Evolutionary conservation across 1,139 yeast species (phyloP), one percentile per base, ranked within the genome.

Genomic region (Geotrichum aggregatum): DNA sequence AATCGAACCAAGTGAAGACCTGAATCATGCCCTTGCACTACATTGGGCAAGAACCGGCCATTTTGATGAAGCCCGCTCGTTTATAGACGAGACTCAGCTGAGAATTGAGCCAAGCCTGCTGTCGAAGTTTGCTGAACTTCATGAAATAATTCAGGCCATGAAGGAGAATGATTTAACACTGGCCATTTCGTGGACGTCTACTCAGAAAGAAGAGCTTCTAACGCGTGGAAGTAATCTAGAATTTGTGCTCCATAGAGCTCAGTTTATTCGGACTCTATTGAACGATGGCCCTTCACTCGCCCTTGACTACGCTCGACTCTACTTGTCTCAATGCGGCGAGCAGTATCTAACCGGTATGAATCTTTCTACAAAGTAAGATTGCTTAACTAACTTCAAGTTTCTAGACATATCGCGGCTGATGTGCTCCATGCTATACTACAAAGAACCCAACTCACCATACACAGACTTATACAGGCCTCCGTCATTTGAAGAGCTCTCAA

Each of bases 211-310:
- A 0, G 54, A 58, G 50, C 60, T 71, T 39, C 50, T 57, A 30
- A 57, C 57, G 19, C 54, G 63, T 16, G 71, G 72, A 5, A 63
- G 69, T 33, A 74, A 75, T 49, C 60, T 84, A 38, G 87, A 82
- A 65, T 83, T 83, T 69, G 76, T 77, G 59, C 71, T 85, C 55
- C 89, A 84, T 66, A 75, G 78, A 63, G 70, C 82, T 24, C 83
- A 83, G 61, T 84, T 77, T 60, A 56, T 64, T 31, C 59, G 59
- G 50, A 61, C 59, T 31, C 71, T 78, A 16, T 44, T 56, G 14
- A 59, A 59, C 5, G 57, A 54, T 18, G 51, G 51, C 47, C 52
- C 52, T 21, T 31, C 48, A 44, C 54, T 49, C 10, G 87, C 88
- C 1, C 75, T 79, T 60, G 59, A 69, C 18, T 83, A 83, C 60